Percentiles rank a stretch among this genome's conserved stretches.
Conservation (phyloP, 805 yeast genomes). For the Metschnikowia henanensis region DNA sequence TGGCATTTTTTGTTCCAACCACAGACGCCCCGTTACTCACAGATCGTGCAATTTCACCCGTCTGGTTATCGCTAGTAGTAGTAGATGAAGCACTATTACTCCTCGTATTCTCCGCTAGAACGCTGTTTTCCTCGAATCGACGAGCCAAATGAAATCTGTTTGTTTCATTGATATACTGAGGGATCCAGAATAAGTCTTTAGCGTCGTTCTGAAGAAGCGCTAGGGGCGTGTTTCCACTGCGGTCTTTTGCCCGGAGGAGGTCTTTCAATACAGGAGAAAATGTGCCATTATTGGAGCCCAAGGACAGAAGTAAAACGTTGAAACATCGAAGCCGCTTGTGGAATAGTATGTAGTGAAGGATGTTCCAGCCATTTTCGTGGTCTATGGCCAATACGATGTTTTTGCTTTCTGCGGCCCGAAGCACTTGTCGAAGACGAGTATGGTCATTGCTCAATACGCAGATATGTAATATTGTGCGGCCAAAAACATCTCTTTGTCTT, state of each 20-base stretch:
- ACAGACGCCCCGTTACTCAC: too few species aligned
- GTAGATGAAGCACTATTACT: not conserved
- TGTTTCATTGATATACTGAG: slow-evolving; percentile 39
- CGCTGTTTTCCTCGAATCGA: slow-evolving; percentile 13
- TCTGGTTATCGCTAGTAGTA: not conserved
- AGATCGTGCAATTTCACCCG: not conserved
- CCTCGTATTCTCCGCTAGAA: not conserved
- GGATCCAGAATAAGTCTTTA: slow-evolving; percentile 44
- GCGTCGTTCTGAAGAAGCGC: slow-evolving; percentile 57
- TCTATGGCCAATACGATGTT: slow-evolving; percentile 46
- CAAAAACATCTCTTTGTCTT: slow-evolving; percentile 62
- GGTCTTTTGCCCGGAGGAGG: slow-evolving; percentile 59
- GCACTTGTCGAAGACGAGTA: slow-evolving; percentile 45
- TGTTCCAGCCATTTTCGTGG: slow-evolving; percentile 79
- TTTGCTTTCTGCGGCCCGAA: slow-evolving; percentile 50
- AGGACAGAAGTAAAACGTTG: slow-evolving; percentile 31
- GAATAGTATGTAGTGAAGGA: slow-evolving; percentile 69
- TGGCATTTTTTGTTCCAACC: too few species aligned
- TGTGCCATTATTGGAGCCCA: slow-evolving; percentile 6
- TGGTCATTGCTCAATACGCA: slow-evolving; percentile 50
- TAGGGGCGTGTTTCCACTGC: slow-evolving; percentile 70
- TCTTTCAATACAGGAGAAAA: slow-evolving; percentile 28
- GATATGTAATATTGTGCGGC: slow-evolving; percentile 63
- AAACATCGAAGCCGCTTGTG: slow-evolving; percentile 58
- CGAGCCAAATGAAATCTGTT: slow-evolving; percentile 28